A percentile compares a stretch with the other conserved stretches of the same genome.
Conservation (phyloP, 371 early-diverging fungal genomes). For the Apophysomyces elegans region DNA sequence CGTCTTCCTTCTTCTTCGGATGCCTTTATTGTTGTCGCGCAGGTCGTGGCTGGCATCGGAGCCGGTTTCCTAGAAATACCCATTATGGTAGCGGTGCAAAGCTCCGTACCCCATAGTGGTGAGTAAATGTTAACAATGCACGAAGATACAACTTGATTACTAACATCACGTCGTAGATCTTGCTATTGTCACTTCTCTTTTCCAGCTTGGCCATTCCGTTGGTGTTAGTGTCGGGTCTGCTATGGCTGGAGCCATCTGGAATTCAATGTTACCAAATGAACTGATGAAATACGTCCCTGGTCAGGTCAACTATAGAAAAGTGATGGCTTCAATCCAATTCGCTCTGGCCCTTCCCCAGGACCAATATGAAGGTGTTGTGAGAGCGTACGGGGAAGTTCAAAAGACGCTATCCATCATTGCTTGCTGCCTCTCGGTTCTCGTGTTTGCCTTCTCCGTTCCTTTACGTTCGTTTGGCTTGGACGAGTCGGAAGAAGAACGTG, state of each 20-base stretch:
- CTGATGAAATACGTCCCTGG: slow-evolving; percentile 41
- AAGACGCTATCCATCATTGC: slow-evolving; percentile 34
- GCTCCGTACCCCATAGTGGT: slow-evolving; percentile 43
- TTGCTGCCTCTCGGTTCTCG: slow-evolving; percentile 30
- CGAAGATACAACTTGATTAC: not conserved
- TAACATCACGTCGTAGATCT: slow-evolving; percentile 26
- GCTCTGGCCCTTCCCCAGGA: slow-evolving; percentile 29
- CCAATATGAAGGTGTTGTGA: slow-evolving; percentile 31
- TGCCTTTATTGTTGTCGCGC: slow-evolving; percentile 38
- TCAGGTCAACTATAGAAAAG: slow-evolving; percentile 25
- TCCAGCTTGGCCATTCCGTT: slow-evolving; percentile 40
- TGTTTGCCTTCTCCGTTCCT: slow-evolving; percentile 30
- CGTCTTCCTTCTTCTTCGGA: slow-evolving; percentile 35
- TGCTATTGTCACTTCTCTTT: slow-evolving; percentile 40
- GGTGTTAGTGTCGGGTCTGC: slow-evolving; percentile 39
- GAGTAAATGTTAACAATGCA: not conserved
- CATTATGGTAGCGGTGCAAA: slow-evolving; percentile 39
- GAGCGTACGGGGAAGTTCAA: slow-evolving; percentile 39
- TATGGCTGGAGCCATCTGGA: slow-evolving; percentile 48
- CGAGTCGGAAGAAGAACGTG: slow-evolving; percentile 7
- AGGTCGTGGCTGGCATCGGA: slow-evolving; percentile 45
- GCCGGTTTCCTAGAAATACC: slow-evolving; percentile 41
- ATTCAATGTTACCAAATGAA: slow-evolving; percentile 35
- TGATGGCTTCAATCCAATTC: slow-evolving; percentile 35
- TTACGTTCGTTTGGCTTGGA: slow-evolving; percentile 39